Base-by-base conservation (phyloP, 129 eudicot species). In the Chrysanthemum lavandulifolium region DNA sequence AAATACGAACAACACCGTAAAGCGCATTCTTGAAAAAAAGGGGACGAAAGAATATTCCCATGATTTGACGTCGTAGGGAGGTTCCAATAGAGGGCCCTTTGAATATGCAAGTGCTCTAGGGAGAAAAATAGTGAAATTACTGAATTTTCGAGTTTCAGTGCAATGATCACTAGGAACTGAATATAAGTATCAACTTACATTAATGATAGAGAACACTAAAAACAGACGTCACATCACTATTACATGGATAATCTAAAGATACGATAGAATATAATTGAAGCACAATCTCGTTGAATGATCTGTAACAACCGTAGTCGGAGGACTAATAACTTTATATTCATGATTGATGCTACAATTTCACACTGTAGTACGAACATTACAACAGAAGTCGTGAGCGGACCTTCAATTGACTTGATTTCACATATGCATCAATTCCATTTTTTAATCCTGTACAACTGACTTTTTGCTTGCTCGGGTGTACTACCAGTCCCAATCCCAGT, bases 401-500 rank as follows among this genome's bases (percentile, higher is more conserved):
- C n/a, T 40, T 6, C 11, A 56, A 18, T 29, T 10, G 31, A 33
- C 16, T 12, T 54, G 74, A 70, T 70, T 69, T 16, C 74, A 70
- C 56, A 40, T 71, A 56, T 10, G 75, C 65, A 71, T 56, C 54
- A 36, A 71, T 57, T 31, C 52, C 13, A 2, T 71, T 64, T 64
- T 27, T 71, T 71, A 31, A 58, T 36, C 16, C 62, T 76, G 69
- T 55, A 78, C 76, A 63, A 14, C 65, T 23, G 56, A 71, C 47
- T 7, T 47, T 69, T 63, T n/a, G 16, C 60, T 6, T 10, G 5
- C 53, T 31, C 31, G 11, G 13, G 10, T 60, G 21, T 47, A 58
- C 40, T 48, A 45, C 73, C 52, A 31, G 68, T 76, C 74, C 48
- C 45, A 76, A n/a, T 78, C 67, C 86, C 88, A 88, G 61, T 87